Percentiles rank a stretch among this genome's conserved stretches.
Evolutionary conservation across 352 stramenopile genomes (phyloP).

Genomic region (Phytophthora kernoviae): DNA sequence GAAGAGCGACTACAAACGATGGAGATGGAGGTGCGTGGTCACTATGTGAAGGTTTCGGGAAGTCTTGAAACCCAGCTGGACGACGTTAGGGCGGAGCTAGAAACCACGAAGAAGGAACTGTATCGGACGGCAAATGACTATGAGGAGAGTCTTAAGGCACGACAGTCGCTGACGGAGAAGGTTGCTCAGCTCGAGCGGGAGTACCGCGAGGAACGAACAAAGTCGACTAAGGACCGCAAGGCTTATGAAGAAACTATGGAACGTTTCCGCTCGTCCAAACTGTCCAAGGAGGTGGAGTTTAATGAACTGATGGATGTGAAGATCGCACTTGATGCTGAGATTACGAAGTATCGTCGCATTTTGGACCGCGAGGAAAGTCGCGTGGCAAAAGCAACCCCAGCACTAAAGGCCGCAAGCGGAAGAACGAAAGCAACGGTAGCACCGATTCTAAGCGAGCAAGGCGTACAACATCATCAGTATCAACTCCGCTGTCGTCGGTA

Average conservation of each 20-base stretch:
- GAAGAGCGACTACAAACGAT: slow-evolving; percentile 73
- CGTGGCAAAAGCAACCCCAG: slow-evolving; percentile 61
- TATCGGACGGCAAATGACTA: slow-evolving; percentile 83
- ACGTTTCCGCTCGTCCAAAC: slow-evolving; percentile 67
- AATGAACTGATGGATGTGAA: slow-evolving; percentile 91
- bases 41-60: slow-evolving; percentile 65
- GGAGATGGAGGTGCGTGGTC: slow-evolving; percentile 75
- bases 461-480: slow-evolving; percentile 16
- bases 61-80: slow-evolving; percentile 68
- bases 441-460: slow-evolving; percentile 52
- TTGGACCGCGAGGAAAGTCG: slow-evolving; percentile 80
- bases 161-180: slow-evolving; percentile 79
- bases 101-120: slow-evolving; percentile 75
- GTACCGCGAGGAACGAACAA: slow-evolving; percentile 73
- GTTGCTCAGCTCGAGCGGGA: slow-evolving; percentile 80
- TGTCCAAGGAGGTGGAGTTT: slow-evolving; percentile 79
- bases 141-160: slow-evolving; percentile 75
- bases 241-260: slow-evolving; percentile 74
- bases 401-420: slow-evolving; percentile 66
- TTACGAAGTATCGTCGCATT: slow-evolving; percentile 83
- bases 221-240: slow-evolving; percentile 83
- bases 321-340: slow-evolving; percentile 77
- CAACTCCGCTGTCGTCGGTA: slow-evolving; percentile 34
- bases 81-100: slow-evolving; percentile 61
- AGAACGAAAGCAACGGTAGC: slow-evolving; percentile 44